phyloP scores from a whole-genome alignment of 1,139 yeast species.

The Yamadazyma mexicana region DNA sequence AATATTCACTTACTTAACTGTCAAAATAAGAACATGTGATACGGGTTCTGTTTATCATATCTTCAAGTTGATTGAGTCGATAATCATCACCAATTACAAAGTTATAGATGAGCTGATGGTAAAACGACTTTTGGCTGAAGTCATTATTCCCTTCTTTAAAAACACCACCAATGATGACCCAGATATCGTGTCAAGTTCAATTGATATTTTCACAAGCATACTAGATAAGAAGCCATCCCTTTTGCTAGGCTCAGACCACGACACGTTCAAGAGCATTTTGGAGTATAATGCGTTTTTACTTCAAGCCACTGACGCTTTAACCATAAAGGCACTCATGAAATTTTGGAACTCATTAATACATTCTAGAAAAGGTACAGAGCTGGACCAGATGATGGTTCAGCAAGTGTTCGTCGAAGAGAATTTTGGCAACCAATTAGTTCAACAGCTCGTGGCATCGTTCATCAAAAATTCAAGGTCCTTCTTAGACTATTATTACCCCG shows the following conservation, averaged over 20 bases:
- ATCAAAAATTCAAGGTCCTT: constrained; percentile 59
- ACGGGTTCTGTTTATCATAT: constrained; percentile 37
- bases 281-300: constrained; percentile 48
- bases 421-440: constrained; percentile 37
- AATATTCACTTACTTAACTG: constrained; percentile 45
- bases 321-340: constrained; percentile 58
- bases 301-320: constrained; percentile 60
- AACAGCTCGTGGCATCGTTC: constrained; percentile 35
- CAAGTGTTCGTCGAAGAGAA: constrained; percentile 32
- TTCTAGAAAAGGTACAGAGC: constrained; percentile 51
- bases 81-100: constrained; percentile 35
- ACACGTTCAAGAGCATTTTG: constrained; percentile 35
- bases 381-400: constrained; percentile 43
- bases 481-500: constrained; percentile 54
- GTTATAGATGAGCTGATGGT: constrained; percentile 30
- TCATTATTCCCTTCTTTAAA: constrained; percentile 23
- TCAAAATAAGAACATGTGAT: constrained; percentile 34
- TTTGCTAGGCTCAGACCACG: constrained; percentile 19
- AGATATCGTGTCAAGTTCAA: constrained; percentile 49
- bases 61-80: constrained; percentile 41
- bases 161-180: constrained; percentile 34
- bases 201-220: constrained; percentile 45
- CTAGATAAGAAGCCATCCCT: constrained; percentile 48
- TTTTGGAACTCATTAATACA: constrained; percentile 66
- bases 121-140: constrained; percentile 23